These are phyloP conservation scores for Naganishia vishniacii DNA, from an alignment of 768 basidiomycete genomes.

Conservation along the genomic window DNA sequence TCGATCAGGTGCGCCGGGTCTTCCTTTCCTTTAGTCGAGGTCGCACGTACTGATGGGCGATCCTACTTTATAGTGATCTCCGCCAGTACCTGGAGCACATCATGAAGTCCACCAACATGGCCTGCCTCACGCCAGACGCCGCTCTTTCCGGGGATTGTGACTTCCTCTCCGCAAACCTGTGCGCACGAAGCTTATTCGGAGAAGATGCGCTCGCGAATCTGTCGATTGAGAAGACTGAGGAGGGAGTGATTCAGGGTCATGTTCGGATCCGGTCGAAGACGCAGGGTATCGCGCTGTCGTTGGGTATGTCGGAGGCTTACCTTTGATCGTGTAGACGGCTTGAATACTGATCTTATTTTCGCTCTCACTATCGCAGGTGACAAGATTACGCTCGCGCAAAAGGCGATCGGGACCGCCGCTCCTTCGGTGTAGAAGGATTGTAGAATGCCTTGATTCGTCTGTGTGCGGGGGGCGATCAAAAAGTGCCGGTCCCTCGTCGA, in stretches of 20 bases:
- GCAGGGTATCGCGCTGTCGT: slow-evolving; percentile 87
- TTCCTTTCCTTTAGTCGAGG: background rate
- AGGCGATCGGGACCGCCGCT: slow-evolving; percentile 29
- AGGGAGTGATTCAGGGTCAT: slow-evolving; percentile 78
- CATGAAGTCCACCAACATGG: slow-evolving; percentile 97
- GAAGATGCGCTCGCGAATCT: slow-evolving; percentile 95
- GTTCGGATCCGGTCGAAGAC: slow-evolving; percentile 96
- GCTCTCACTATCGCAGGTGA: slow-evolving; percentile 29
- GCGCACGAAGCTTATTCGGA: slow-evolving; percentile 91
- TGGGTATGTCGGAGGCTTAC: slow-evolving; percentile 54
- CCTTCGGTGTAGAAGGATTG: too few species aligned
- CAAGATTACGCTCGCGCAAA: slow-evolving; percentile 43
- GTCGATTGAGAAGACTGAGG: slow-evolving; percentile 79
- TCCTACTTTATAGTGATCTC: slow-evolving; percentile 64
- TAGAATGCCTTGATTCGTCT: too few species aligned
- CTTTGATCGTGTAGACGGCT: slow-evolving; percentile 49
- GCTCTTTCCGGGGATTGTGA: slow-evolving; percentile 90
- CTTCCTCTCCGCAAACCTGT: slow-evolving; percentile 94
- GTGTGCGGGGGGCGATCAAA: too few species aligned
- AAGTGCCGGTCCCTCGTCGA: too few species aligned
- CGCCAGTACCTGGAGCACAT: slow-evolving; percentile 87
- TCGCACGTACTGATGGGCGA: background rate
- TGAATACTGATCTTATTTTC: background rate
- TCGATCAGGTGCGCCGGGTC: slow-evolving; percentile 61
- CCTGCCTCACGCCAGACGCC: slow-evolving; percentile 82